phyloP scores from a whole-genome alignment of 805 yeast species.

The Clavispora asparagi region DNA sequence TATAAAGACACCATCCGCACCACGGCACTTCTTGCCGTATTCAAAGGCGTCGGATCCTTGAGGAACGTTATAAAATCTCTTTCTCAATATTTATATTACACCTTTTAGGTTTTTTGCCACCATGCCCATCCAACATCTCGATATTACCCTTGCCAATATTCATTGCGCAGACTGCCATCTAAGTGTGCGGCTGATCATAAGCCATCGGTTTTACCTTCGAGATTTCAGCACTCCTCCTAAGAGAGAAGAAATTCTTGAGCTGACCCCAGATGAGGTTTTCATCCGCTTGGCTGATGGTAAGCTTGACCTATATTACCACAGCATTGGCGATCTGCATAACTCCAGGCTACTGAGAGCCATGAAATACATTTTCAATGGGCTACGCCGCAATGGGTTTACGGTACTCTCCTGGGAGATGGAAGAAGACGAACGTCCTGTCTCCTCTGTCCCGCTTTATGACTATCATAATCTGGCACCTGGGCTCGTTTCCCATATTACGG shows the following conservation, averaged over 20 bases:
- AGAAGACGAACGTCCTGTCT: slow-evolving; percentile 12
- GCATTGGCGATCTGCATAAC: slow-evolving; percentile 4
- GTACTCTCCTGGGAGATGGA: slow-evolving; percentile 30
- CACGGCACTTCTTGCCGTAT: not conserved
- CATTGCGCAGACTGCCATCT: slow-evolving; percentile 53
- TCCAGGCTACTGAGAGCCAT: slow-evolving; percentile 14
- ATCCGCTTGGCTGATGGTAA: slow-evolving; percentile 19
- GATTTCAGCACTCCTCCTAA: slow-evolving; percentile 10
- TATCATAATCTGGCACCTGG: slow-evolving; percentile 1
- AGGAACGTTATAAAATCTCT: no score
- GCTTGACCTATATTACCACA: slow-evolving; percentile 21
- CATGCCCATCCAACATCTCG: slow-evolving; percentile 1
- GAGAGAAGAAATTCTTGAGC: slow-evolving; percentile 5
- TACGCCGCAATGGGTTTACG: slow-evolving; percentile 35
- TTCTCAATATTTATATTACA: no score
- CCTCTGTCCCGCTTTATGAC: not conserved
- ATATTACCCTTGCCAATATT: slow-evolving; percentile 35
- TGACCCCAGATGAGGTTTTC: slow-evolving; percentile 8
- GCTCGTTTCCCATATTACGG: slow-evolving; percentile 1
- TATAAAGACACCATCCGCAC: not conserved
- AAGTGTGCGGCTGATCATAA: slow-evolving; percentile 26
- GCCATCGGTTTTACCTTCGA: slow-evolving; percentile 13
- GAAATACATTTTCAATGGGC: slow-evolving; percentile 18
- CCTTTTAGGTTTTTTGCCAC: not conserved
- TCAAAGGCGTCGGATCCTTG: not conserved